Base-by-base conservation (phyloP, 805 yeast genomes). In the Ogataea trehaloabstinens region DNA sequence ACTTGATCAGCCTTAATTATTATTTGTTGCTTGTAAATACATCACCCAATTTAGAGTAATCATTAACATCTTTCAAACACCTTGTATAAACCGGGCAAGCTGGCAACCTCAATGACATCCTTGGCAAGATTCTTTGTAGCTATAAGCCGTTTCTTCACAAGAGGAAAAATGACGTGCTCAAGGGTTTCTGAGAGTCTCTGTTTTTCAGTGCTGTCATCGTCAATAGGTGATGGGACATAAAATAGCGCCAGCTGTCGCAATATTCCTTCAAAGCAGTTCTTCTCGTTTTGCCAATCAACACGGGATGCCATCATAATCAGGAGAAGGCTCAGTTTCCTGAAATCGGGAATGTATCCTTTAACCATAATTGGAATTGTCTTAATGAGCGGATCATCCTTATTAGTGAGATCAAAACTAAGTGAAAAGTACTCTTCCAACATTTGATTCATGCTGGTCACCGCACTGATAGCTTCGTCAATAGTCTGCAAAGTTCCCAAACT, bases 61-160 rank as follows among this genome's bases (percentile, higher is more conserved):
- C n/a, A 15, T 60, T 52, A 85, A 53, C 99, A 93, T 57, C 99
- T 71, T 65, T 93, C 99, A 67, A 93, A 93, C 4, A 95, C 95
- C 52, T 73, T 77, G 61, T 93, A 93, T 40, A 93, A 66, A 0
- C 95, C 95, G 2, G 98, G 98, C 21, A 93, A 61, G 56, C 82
- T 89, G 0, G 99, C 97, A 27, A 93, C 78, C 58, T 91, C 96
- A 4, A 86, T 74, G 4, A 89, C 78, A 40, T 78, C 81, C 11
- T 67, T 55, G 4, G 61, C 48, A 25, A 88, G 50, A 3, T 53
- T 55, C 11, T 66, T 66, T 0, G 95, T 76, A 0, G 90, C 95
- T 11, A 88, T 56, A 19, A 88, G 74, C 32, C 79, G 63, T 42
- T 68, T 68, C 46, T 82, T 80, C 5, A 87, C 56, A 17, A 74